Evolutionary conservation across 768 basidiomycete species (phyloP).

Genomic region (Auricularia auricula-judae): DNA sequence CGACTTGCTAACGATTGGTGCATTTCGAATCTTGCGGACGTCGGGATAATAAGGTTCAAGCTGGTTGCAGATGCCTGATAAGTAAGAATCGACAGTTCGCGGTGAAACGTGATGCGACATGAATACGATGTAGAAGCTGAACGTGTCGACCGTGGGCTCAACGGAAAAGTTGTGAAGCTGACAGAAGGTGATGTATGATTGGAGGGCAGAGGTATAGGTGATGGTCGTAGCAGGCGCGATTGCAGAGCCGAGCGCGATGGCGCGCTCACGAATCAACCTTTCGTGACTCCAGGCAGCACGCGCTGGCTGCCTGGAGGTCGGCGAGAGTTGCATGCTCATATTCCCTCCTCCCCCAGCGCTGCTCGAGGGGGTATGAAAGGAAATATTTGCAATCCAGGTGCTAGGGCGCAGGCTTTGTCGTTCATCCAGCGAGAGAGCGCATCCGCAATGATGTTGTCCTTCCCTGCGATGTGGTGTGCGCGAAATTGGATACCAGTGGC

Average conservation of each 20-base stretch:
- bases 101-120: conserved; percentile 28
- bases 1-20: conserved; percentile 18
- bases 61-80: conserved; percentile 27
- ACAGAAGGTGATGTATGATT: conserved; percentile 28
- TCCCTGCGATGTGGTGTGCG: conserved; percentile 15
- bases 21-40: conserved; percentile 11
- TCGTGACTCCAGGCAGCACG: conserved; percentile 25
- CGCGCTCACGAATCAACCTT: conserved; percentile 19
- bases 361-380: conserved; percentile 11
- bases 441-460: conserved; percentile 12
- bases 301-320: conserved; percentile 17
- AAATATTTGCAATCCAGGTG: conserved; percentile 3
- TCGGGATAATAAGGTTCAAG: conserved; percentile 22
- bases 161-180: conserved; percentile 20
- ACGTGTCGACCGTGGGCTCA: conserved; percentile 26
- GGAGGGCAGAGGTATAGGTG: conserved; percentile 18
- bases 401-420: background rate
- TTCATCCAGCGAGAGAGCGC: conserved; percentile 10
- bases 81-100: conserved; percentile 22
- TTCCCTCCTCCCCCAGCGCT: conserved; percentile 8
- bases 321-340: conserved; percentile 8
- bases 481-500: conserved; percentile 8
- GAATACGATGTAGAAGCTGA: conserved; percentile 25
- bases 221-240: conserved; percentile 15
- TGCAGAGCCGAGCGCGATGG: conserved; percentile 21